These are phyloP conservation scores for Spathaspora gorwiae DNA, from an alignment of 805 yeast genomes.

Conservation along the genomic window DNA sequence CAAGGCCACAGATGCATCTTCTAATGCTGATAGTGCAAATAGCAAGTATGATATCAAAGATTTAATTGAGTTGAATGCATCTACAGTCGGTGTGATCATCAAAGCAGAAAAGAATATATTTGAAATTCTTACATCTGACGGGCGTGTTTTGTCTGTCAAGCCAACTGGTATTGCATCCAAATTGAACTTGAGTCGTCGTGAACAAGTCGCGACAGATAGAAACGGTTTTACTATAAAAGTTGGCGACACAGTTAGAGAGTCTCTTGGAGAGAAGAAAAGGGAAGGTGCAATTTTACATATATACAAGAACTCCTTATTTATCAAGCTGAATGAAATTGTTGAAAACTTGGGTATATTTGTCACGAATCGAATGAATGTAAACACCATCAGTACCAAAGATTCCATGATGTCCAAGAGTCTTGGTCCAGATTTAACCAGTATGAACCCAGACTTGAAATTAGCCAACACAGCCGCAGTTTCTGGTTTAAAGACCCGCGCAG, in stretches of 20 bases:
- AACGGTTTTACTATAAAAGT: conserved; percentile 79
- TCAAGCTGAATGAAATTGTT: conserved; percentile 70
- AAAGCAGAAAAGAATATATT: conserved; percentile 86
- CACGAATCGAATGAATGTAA: conserved; percentile 67
- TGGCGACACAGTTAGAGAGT: conserved; percentile 90
- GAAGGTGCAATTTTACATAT: conserved; percentile 87
- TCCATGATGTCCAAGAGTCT: conserved; percentile 53
- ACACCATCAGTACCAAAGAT: conserved; percentile 81
- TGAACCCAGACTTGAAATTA: conserved; percentile 78
- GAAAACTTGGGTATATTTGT: conserved; percentile 94
- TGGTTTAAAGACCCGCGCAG: conserved; percentile 45
- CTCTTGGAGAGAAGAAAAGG: conserved; percentile 60
- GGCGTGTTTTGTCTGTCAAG: conserved; percentile 62
- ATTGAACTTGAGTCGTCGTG: conserved; percentile 57
- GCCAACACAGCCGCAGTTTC: conserved; percentile 45
- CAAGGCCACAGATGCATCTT: conserved; percentile 83
- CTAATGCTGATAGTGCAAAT: conserved; percentile 50
- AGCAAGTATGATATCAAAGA: conserved; percentile 86
- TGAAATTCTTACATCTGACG: conserved; percentile 76
- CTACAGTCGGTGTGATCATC: conserved; percentile 82
- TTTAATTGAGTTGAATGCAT: conserved; percentile 81
- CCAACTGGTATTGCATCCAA: conserved; percentile 83
- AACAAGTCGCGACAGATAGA: conserved; percentile 80
- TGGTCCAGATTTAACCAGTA: conserved; percentile 67
- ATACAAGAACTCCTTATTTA: conserved; percentile 72